Conservation (phyloP, 2,329 filamentous ascomycete species). For the Cercospora citrullina region DNA sequence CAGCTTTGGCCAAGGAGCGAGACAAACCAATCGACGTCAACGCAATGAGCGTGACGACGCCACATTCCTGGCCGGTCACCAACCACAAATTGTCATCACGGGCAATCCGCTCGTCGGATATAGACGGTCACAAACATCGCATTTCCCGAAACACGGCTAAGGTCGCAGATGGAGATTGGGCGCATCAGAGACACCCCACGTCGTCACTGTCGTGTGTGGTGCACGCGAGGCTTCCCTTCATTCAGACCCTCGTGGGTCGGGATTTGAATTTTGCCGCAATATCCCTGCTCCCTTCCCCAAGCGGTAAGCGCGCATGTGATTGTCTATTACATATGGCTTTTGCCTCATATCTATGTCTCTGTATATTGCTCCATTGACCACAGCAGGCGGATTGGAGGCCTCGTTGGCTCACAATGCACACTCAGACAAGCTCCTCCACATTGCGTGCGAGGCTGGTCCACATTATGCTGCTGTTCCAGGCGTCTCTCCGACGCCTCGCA, state of each 20-base stretch:
- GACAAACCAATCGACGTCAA: neutral
- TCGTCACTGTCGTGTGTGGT: neutral
- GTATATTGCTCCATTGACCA: neutral
- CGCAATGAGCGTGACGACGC: neutral
- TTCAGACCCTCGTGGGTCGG: neutral
- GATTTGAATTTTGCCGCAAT: neutral
- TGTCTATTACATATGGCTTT: slow-evolving; percentile 4
- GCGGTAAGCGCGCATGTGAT: slow-evolving; percentile 3
- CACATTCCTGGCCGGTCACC: neutral
- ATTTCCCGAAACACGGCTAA: slow-evolving; percentile 3
- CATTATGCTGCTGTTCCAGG: neutral
- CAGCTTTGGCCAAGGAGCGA: neutral
- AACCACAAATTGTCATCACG: neutral
- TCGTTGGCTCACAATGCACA: neutral
- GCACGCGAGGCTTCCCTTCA: neutral
- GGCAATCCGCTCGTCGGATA: neutral
- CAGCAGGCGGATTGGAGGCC: neutral
- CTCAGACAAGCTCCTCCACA: neutral
- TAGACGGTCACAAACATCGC: neutral
- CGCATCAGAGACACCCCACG: slow-evolving; percentile 4
- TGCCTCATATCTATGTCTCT: neutral
- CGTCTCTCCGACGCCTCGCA: neutral
- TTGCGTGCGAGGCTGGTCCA: neutral
- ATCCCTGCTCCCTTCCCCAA: neutral
- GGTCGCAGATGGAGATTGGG: neutral